Evolutionary conservation across 495 filamentous ascomycete genomes (phyloP), one percentile per base, ranked within the genome.

Genomic region (Neurospora tetraspora): DNA sequence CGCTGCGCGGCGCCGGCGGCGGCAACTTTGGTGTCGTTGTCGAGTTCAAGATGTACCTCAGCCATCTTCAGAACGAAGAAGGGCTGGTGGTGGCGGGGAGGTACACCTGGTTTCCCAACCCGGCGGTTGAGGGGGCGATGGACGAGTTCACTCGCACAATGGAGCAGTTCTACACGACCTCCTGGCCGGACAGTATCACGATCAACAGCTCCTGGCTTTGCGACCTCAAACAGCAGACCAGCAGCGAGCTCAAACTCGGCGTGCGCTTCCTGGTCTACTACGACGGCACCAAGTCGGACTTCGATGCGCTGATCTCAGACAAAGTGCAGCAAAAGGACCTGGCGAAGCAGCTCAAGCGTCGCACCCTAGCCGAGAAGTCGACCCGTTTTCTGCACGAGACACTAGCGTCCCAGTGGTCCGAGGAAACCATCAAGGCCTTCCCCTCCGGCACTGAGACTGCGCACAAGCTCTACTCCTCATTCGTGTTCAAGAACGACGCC

Each of bases 1-100:
- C 86, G 2, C 77, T 91, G 14, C 82, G 86, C 31, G 87, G 88
- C 16, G 87, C 86, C 6, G 82, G 82, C 39, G 81, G 80, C 39
- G 71, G 85, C 73, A 87, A 85, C 45, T 90, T 81, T 71, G 88
- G 87, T 12, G 79, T 88, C 9, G 85, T 88, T 7, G 74, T 88
- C 59, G 83, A 82, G 31, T 80, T 86, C 68, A 85, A 84, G 39
- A 82, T 85, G 31, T 78, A 83, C 69, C 82, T 78, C 34, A 5
- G 2, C 20, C 12, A 7, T 20, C 20, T 53, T 10, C 0, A 7
- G 45, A 53, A 53, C 20, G 39, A 7, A 3, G 38, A 36, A 11
- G n/a, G 16, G 0, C 5, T 18, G 8, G 36, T 70, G 69, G 37
- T 70, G 69, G 69, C 69, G 3, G 69, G 69, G 2, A 12, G 38